Evolutionary conservation across 1,139 yeast genomes (phyloP).

Genomic region (Trichomonascaceae sp.): DNA sequence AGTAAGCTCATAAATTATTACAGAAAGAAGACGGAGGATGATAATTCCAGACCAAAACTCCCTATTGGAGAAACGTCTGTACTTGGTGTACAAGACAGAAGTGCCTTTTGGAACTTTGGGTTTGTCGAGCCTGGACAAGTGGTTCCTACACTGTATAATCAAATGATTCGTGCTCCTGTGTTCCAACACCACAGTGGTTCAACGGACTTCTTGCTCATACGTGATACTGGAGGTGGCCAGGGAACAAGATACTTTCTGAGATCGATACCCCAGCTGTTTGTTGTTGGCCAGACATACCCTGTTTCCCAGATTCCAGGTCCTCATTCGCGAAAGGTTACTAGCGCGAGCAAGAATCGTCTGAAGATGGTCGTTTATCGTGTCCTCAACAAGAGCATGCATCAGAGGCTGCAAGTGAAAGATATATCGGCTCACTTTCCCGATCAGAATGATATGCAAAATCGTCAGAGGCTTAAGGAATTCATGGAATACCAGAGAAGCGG

Average conservation of each 20-base stretch:
- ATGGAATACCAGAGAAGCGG: constrained; percentile 97
- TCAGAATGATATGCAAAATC: constrained; percentile 94
- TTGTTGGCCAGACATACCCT: constrained; percentile 91
- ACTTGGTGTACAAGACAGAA: constrained; percentile 87
- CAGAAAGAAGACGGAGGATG: constrained; percentile 76
- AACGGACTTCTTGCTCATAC: constrained; percentile 77
- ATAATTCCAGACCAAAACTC: constrained; percentile 78
- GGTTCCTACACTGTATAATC: constrained; percentile 89
- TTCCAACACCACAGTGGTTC: constrained; percentile 73
- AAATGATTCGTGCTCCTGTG: constrained; percentile 88
- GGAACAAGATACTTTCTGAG: constrained; percentile 56
- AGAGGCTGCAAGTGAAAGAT: constrained; percentile 78
- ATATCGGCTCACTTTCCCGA: constrained; percentile 93
- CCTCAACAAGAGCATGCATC: constrained; percentile 66
- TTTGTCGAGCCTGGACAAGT: constrained; percentile 91
- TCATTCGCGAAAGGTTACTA: constrained; percentile 91
- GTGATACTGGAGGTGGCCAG: constrained; percentile 65
- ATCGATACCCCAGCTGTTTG: constrained; percentile 63
- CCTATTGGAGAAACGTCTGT: constrained; percentile 94
- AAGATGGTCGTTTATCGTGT: constrained; percentile 92
- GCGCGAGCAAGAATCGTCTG: constrained; percentile 83
- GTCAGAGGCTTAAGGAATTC: constrained; percentile 92
- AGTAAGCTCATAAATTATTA: constrained; percentile 89
- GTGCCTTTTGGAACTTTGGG: constrained; percentile 99
- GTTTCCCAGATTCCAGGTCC: constrained; percentile 97